Evolutionary conservation across 345 rosid genomes (phyloP).

Genomic region (Reutealis trisperma): DNA sequence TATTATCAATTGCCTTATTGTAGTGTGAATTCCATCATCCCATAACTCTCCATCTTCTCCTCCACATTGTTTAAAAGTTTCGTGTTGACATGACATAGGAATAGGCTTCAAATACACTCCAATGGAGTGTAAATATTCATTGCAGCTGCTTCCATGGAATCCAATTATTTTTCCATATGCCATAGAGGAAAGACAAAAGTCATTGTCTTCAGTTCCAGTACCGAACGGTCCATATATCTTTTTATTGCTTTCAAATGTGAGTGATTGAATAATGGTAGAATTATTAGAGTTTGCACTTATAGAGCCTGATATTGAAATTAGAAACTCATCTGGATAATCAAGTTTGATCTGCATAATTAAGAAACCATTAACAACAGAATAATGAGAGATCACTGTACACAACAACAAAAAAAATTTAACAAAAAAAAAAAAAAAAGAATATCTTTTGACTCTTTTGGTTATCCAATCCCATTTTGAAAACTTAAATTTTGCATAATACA

Average conservation of each 20-base stretch:
- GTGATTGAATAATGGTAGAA: neutral
- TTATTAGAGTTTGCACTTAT: neutral
- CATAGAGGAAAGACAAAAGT: no score
- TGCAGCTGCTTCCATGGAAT: neutral
- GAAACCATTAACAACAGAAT: no score
- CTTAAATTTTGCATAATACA: no score
- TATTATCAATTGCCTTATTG: neutral
- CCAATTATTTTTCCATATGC: neutral
- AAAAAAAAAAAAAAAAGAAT: no score
- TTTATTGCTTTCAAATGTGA: neutral
- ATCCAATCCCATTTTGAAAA: no score
- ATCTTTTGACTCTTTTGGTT: no score
- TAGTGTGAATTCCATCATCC: neutral
- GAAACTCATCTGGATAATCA: neutral
- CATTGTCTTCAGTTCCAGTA: neutral
- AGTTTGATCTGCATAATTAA: neutral
- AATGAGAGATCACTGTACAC: neutral
- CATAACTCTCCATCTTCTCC: neutral
- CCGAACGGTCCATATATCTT: neutral
- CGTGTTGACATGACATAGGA: neutral
- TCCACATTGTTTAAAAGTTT: neutral
- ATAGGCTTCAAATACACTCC: neutral
- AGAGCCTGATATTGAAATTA: neutral
- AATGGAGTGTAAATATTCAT: neutral
- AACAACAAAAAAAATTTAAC: no score